Evolutionary conservation across 768 basidiomycete genomes (phyloP), one percentile per base, ranked within the genome.

Genomic region (Boletus insuetus): DNA sequence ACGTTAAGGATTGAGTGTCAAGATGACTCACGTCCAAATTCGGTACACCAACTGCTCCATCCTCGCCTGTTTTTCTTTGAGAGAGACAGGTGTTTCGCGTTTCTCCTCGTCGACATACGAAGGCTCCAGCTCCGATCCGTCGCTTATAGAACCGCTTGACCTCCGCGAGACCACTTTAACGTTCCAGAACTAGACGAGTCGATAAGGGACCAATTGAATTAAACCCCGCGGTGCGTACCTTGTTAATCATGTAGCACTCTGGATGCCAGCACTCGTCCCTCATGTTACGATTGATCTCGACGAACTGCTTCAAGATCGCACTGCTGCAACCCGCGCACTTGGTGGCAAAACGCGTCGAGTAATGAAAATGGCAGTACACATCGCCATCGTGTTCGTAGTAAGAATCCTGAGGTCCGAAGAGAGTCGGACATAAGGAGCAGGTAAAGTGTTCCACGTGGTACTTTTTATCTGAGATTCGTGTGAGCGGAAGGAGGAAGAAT

Each of bases 201-300:
- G 19, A 59, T 69, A 29, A 67, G 45, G 39, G 49, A 45, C 14
- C 10, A 29, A 55, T 45, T 31, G 31, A 39, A 31, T n/a, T 20
- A 9, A 46, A 53, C 49, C 17, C 42, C 29, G 40, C 8, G 41
- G 11, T 1, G 59, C 82, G 53, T 59, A 96, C 95, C 81, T 98
- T 98, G 75, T 98, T 96, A 62, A 99, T 98, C 96, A 98, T 98
- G 73, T 98, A 98, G 72, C 97, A 99, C 73, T 99, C 97, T 51
- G 97, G 97, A 80, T 99, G 97, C 96, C 97, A 99, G 68, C 96
- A 98, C 76, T 99, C 97, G 74, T 99, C 95, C 61, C 87, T 82
- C 82, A 91, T 92, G 74, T 98, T 98, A 56, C 97, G 84, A 67
- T 99, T 98, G 74, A 99, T 98, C 76, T 99, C 97, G 58, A 99